Evolutionary conservation across 1,284 basidiomycete genomes (phyloP).

Genomic region (Coniferiporia sulphurascens): DNA sequence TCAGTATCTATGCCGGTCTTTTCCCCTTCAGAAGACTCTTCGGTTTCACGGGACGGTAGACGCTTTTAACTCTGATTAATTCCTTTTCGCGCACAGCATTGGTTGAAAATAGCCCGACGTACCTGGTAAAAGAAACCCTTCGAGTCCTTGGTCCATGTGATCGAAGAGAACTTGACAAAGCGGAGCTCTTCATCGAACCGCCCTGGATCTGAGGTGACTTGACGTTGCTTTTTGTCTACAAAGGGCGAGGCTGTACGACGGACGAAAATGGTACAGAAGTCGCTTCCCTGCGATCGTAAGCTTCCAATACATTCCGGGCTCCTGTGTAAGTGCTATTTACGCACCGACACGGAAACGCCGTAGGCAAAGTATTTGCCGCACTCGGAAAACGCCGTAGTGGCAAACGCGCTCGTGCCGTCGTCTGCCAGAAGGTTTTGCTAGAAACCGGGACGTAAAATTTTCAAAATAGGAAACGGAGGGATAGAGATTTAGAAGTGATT

Average conservation of each 20-base stretch:
- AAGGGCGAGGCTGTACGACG: conserved; percentile 59
- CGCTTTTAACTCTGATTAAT: conserved; percentile 35
- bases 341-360: conserved; percentile 65
- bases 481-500: background rate
- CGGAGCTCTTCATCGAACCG: conserved; percentile 63
- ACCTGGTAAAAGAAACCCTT: conserved; percentile 84
- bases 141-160: conserved; percentile 72
- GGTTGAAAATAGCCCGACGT: conserved; percentile 15
- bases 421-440: conserved; percentile 66
- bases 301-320: background rate
- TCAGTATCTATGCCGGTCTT: conserved; percentile 61
- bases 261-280: conserved; percentile 67
- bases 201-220: conserved; percentile 41
- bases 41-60: conserved; percentile 48
- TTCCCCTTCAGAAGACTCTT: conserved; percentile 46
- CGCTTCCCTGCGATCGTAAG: conserved; percentile 53
- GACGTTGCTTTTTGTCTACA: conserved; percentile 34
- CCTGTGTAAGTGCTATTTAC: conserved; percentile 16
- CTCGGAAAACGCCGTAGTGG: conserved; percentile 55
- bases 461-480: too few species aligned
- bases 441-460: too few species aligned
- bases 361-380: conserved; percentile 73
- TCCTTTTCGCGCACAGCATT: background rate
- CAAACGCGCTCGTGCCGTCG: conserved; percentile 70
- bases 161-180: conserved; percentile 70